phyloP scores from a whole-genome alignment of 495 filamentous ascomycete genomes.

The Penicillium parvum region DNA sequence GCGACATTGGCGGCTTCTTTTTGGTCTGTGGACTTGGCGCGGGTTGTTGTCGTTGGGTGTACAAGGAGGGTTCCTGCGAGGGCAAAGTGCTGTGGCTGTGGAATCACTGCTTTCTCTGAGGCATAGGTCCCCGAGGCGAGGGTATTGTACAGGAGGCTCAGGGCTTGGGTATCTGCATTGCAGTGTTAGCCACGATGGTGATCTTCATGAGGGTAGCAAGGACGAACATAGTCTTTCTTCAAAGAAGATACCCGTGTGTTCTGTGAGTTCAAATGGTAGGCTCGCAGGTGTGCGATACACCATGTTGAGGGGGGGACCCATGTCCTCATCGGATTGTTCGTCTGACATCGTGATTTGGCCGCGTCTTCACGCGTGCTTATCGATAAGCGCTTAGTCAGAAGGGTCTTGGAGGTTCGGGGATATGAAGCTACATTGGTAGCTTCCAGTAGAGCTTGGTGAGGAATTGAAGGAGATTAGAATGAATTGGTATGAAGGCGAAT shows the following conservation, averaged over 20 bases:
- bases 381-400: slow-evolving; percentile 19
- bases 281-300: slow-evolving; percentile 48
- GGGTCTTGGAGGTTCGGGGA: background rate
- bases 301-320: slow-evolving; percentile 17
- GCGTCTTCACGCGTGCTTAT: slow-evolving; percentile 22
- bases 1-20: slow-evolving; percentile 50
- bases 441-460: too few relatives aligned
- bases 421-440: too few relatives aligned
- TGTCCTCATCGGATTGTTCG: slow-evolving; percentile 12
- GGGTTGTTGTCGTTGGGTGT: slow-evolving; percentile 66
- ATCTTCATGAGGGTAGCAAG: background rate
- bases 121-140: slow-evolving; percentile 52
- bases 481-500: background rate
- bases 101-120: slow-evolving; percentile 44
- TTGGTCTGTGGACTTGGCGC: slow-evolving; percentile 48
- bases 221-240: slow-evolving; percentile 69
- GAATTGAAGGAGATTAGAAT: background rate
- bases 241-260: slow-evolving; percentile 66
- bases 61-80: slow-evolving; percentile 64
- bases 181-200: slow-evolving; percentile 9
- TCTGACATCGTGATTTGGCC: slow-evolving; percentile 4
- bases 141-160: slow-evolving; percentile 62
- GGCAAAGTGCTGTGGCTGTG: slow-evolving; percentile 56
- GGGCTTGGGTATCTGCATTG: slow-evolving; percentile 58
- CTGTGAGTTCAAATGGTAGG: slow-evolving; percentile 57